Base-by-base conservation (phyloP, 2,329 filamentous ascomycete genomes). In the Rhinocladiella similis region DNA sequence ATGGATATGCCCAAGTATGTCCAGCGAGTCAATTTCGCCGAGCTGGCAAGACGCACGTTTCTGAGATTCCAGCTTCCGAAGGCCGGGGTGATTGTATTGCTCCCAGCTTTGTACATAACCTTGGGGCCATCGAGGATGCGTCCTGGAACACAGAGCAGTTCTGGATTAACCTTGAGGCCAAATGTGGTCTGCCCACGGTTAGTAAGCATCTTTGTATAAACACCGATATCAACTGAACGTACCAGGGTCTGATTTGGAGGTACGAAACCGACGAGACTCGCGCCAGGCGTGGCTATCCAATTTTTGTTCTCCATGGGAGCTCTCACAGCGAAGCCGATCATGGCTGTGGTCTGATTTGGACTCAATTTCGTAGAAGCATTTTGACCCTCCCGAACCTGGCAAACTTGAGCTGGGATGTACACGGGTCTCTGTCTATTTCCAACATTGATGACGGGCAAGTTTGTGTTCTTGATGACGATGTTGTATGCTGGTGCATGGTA, bases 241-340 rank as follows among this genome's bases (percentile, higher is more conserved):
- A 47, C 48, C 29, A 50, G 46, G 19, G 42, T 60, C 46, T 43
- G 47, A 42, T 47, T 54, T 47, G 18, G 18, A 14, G 18, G 22
- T 16, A 42, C 46, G 27, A 59, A n/a, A 13, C 38, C 51, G 19
- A 59, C 25, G 1, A 60, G 22, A 3, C 16, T 13, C 2, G 45
- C 39, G 2, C 60, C 60, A 27, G 43, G 19, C 2, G 16, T 39
- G 13, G 25, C 56, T 48, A 94, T 87, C 0, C 86, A 88, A 1
- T 77, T 67, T 0, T 86, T 88, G 62, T 93, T 95, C 5, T 80
- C 74, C 1, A 78, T 78, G 0, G 90, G 89, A 0, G 74, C 74
- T 3, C 87, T 81, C 54, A 87, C 89, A 1, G 90, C 87, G 67
- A 90, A 90, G 0, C 73, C 73, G 45, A 93, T 84, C 89, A 94